Percentiles rank a stretch among this genome's conserved stretches.
These are phyloP conservation scores for Neurospora tetraspora DNA, from an alignment of 495 filamentous ascomycete species.

Conservation along the genomic window DNA sequence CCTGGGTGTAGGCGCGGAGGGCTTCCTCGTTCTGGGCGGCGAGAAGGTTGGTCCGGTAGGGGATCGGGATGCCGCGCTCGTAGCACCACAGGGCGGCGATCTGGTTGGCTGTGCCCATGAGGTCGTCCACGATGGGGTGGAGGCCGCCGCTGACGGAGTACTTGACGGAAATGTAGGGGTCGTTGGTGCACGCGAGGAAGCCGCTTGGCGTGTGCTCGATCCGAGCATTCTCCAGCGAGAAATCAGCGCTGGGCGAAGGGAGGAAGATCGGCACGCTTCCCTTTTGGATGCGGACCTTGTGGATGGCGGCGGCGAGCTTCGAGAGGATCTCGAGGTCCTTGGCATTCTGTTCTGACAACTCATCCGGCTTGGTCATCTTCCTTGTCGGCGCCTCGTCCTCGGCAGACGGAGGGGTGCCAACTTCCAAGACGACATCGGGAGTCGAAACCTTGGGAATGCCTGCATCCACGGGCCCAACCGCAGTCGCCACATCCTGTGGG, in stretches of 20 bases:
- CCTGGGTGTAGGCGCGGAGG: constrained; percentile 36
- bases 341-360: constrained; percentile 22
- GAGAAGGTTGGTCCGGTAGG: constrained; percentile 61
- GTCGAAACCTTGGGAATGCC: neutral
- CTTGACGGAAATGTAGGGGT: constrained; percentile 32
- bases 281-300: constrained; percentile 22
- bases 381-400: constrained; percentile 12
- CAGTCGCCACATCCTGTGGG: constrained; percentile 40
- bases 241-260: constrained; percentile 21
- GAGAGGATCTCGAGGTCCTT: constrained; percentile 25
- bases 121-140: constrained; percentile 27
- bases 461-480: constrained; percentile 31
- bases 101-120: constrained; percentile 75
- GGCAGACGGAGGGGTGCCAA: constrained; percentile 24
- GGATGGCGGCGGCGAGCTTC: constrained; percentile 26
- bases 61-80: constrained; percentile 63
- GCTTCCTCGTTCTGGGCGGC: constrained; percentile 37
- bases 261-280: constrained; percentile 30
- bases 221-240: constrained; percentile 20
- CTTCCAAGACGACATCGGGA: constrained; percentile 8
- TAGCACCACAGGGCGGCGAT: constrained; percentile 64
- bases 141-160: constrained; percentile 12
- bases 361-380: constrained; percentile 23
- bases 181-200: constrained; percentile 19
- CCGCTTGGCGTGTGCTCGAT: constrained; percentile 1